Base-by-base conservation (phyloP, 805 yeast species). In the Suhomyces faveliae region DNA sequence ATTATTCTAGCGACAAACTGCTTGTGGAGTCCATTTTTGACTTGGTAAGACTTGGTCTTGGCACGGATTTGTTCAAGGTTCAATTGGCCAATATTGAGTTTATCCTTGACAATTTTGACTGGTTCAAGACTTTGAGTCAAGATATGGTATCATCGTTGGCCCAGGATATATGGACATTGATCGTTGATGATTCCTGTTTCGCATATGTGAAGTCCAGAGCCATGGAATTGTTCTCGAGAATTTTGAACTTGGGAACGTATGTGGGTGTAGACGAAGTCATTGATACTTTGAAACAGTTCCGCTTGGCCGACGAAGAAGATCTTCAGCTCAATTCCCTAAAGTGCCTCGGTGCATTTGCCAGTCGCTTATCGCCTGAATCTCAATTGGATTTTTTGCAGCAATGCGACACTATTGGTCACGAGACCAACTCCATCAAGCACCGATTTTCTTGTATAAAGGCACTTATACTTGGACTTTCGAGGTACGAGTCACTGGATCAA, bases 381-480 rank as follows among this genome's bases (percentile, higher is more conserved):
- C 35, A 43, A 23, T 20, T 10, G n/a, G 13, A 13, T 8, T 41
- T 33, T 12, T 23, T 47, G 5, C 11, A 23, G 7, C 30, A 30
- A 12, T 33, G 43, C 23, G 19, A 29, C 15, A 15, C 25, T 5
- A 13, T 38, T 19, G 23, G 42, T 4, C 19, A 43, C 6, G 45
- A 48, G n/a, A 12, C 35, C n/a, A 60, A 64, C 15, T 79, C 81
- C n/a, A 67, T 62, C 40, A 64, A 75, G 9, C 59, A 73, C 19
- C 68, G 87, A 43, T 44, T 62, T n/a, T 63, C 83, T 0, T 73
- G 83, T 0, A 59, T 78, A 33, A 61, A 58, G 2, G 76, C 86
- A 0, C 54, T 79, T 4, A 51, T 63, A 21, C 19, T 51, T 6
- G 43, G 59, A n/a, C 43, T 52, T 6, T 48, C 45, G 59, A 42